Evolutionary conservation across 305 asterid genomes (phyloP), one percentile per base, ranked within the genome.

Genomic region (Withania somnifera): DNA sequence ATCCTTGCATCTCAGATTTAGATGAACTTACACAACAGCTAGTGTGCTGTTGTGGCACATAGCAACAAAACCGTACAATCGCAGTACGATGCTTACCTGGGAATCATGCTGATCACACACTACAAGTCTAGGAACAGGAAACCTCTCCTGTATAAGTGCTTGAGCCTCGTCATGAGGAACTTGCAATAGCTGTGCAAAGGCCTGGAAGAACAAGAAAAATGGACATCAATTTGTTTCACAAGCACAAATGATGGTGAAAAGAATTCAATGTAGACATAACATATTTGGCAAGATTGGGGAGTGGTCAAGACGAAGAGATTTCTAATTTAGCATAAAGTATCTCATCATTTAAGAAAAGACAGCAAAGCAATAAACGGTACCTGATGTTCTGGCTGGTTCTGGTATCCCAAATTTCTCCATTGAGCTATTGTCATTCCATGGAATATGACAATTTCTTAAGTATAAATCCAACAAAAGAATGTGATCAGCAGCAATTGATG

Each of bases 21-120:
- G 0, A 34, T 26, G 75, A 66, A 66, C 75, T 17, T n/a, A 20
- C 53, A 68, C 32, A 11, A 38, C 30, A 67, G 66, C n/a, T n/a
- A n/a, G n/a, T n/a, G n/a, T n/a, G n/a, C n/a, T 32, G 34, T 38
- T 47, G 10, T 8, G 4, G 61, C 3, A 50, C 0, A 75, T 36
- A 20, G 47, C 50, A 83, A 80, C 81, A 32, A 67, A 56, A 34
- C 61, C 11, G 1, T 34, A 54, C 24, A 54, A 79, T 34, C 50
- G 26, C 28, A 63, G 22, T 63, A 53, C 6, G 22, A 26, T n/a
- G 26, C 68, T 84, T 82, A 97, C 99, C 99, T 97, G 99, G 73
- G 99, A 97, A 81, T 98, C 98, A 88, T 97, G 98, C 87, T 97
- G 99, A 91, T 97, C 99, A 82, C 99, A 97, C 77, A 93, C 91